Percentiles rank a stretch among this genome's conserved stretches.
phyloP scores from a whole-genome alignment of 192 early-diverging fungal genomes.

The Gamsiella multidivaricata region DNA sequence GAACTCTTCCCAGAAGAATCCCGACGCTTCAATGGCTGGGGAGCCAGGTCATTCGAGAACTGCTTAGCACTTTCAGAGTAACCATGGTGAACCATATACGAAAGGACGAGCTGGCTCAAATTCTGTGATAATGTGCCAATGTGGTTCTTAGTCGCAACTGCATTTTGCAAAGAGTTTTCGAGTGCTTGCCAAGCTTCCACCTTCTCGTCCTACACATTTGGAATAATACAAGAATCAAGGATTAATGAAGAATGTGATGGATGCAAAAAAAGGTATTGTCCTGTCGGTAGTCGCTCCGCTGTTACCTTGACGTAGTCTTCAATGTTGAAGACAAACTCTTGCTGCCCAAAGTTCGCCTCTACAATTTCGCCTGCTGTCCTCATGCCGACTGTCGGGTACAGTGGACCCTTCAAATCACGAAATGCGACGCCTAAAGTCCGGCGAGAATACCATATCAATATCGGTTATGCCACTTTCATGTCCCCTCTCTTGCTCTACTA shows the following conservation, averaged over 20 bases:
- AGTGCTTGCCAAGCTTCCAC: conserved; percentile 57
- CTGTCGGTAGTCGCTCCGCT: background rate
- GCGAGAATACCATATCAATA: background rate
- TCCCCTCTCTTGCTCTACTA: no score
- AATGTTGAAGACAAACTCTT: conserved; percentile 79
- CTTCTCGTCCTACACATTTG: conserved; percentile 56
- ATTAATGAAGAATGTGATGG: no score
- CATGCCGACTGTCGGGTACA: conserved; percentile 82
- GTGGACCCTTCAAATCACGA: conserved; percentile 54
- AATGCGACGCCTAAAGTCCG: conserved; percentile 42
- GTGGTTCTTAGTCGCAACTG: conserved; percentile 15
- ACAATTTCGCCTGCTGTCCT: conserved; percentile 78
- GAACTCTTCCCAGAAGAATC: background rate
- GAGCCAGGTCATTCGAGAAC: conserved; percentile 58
- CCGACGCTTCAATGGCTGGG: conserved; percentile 3
- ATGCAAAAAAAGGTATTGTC: no score
- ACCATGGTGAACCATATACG: conserved; percentile 88
- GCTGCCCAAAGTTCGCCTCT: conserved; percentile 82
- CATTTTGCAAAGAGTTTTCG: conserved; percentile 25
- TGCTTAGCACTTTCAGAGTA: conserved; percentile 80
- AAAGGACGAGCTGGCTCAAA: conserved; percentile 76
- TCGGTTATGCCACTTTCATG: no score
- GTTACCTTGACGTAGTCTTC: conserved; percentile 69
- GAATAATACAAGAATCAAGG: background rate
- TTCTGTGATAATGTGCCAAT: conserved; percentile 30